Evolutionary conservation across 192 early-diverging fungal genomes (phyloP).

Genomic region (Funneliformis mosseae): DNA sequence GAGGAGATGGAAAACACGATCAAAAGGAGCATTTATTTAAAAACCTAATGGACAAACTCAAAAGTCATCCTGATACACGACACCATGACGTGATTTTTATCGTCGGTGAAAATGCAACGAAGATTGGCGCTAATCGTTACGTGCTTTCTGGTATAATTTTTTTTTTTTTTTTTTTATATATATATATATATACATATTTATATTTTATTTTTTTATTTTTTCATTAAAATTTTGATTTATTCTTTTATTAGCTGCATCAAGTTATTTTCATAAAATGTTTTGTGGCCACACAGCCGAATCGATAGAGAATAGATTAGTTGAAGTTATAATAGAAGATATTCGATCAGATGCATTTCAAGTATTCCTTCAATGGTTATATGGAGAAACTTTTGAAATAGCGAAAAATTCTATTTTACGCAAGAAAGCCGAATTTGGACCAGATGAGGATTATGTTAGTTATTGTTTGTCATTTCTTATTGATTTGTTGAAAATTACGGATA

Average conservation of each 20-base stretch:
- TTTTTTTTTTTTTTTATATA: background rate
- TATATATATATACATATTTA: background rate
- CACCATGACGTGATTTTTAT: slow-evolving; percentile 14
- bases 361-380: slow-evolving; percentile 9
- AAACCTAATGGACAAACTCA: background rate
- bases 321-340: background rate
- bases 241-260: background rate
- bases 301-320: background rate
- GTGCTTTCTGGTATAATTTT: slow-evolving; percentile 11
- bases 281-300: background rate
- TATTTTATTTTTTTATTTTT: background rate
- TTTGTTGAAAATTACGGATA: background rate
- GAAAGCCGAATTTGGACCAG: background rate
- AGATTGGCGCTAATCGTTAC: slow-evolving; percentile 4
- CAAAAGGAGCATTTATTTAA: background rate
- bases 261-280: background rate
- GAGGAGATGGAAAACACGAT: background rate
- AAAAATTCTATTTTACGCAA: background rate
- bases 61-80: background rate
- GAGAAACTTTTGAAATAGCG: background rate
- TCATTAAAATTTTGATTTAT: background rate
- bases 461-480: background rate
- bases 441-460: background rate
- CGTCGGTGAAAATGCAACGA: background rate
- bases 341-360: background rate